Percentiles rank a stretch among this genome's conserved stretches.
Evolutionary conservation across 129 eudicot species (phyloP).

Genomic region (Artemisia tridentata): DNA sequence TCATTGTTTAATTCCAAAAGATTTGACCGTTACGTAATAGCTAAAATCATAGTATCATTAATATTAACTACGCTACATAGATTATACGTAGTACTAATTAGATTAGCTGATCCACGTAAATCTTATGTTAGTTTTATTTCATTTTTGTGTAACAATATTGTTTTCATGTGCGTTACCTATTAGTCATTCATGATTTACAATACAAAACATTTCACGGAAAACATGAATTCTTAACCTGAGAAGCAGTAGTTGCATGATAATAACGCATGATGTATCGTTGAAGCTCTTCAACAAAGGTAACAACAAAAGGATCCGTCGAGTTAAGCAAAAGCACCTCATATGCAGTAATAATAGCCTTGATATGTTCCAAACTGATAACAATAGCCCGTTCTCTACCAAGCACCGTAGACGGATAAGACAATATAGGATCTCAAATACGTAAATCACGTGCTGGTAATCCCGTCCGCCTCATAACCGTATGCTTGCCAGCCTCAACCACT

Average conservation of each 20-base stretch:
- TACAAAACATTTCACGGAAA: not conserved
- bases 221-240: slow-evolving; percentile 45
- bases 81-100: too few relatives aligned
- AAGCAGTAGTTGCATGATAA: slow-evolving; percentile 49
- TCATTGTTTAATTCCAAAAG: too few relatives aligned
- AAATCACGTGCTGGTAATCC: slow-evolving; percentile 29
- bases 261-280: slow-evolving; percentile 54
- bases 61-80: not conserved
- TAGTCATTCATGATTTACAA: too few relatives aligned
- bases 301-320: slow-evolving; percentile 71
- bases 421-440: slow-evolving; percentile 23
- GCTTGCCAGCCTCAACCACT: slow-evolving; percentile 33
- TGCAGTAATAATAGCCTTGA: slow-evolving; percentile 87
- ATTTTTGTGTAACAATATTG: too few relatives aligned
- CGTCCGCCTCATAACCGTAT: slow-evolving; percentile 27
- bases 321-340: slow-evolving; percentile 74
- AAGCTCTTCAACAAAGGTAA: slow-evolving; percentile 75
- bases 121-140: too few relatives aligned
- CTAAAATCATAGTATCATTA: not conserved
- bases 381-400: slow-evolving; percentile 57
- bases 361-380: slow-evolving; percentile 91
- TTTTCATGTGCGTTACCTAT: too few relatives aligned
- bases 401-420: slow-evolving; percentile 30
- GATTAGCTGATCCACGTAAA: too few relatives aligned
- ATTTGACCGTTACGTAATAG: too few relatives aligned